Percentiles rank a stretch among this genome's conserved stretches.
Conservation (phyloP, 2,329 filamentous ascomycete species). For the Fusarium nygamai region DNA sequence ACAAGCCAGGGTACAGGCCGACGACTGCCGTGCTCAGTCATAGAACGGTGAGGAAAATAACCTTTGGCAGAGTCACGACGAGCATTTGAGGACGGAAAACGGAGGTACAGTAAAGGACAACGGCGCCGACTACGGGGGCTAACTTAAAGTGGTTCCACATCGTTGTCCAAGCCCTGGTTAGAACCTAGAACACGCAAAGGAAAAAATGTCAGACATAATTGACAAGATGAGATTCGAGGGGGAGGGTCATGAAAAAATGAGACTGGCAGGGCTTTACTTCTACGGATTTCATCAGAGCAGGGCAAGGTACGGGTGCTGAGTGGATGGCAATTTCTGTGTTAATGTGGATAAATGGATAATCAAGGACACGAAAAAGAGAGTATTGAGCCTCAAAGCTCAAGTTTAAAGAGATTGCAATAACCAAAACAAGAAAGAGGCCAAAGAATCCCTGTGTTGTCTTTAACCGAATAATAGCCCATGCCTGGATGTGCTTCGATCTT, state of each 20-base stretch:
- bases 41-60: conserved; percentile 1
- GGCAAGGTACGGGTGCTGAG: conserved; percentile 10
- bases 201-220: conserved; percentile 28
- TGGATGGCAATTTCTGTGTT: conserved; percentile 7
- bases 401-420: conserved; percentile 12
- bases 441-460: not conserved
- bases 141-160: conserved; percentile 24
- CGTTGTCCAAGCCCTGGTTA: conserved; percentile 15
- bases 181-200: conserved; percentile 15
- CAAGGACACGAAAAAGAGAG: not conserved
- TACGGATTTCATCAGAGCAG: not conserved
- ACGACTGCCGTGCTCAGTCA: conserved; percentile 29
- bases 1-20: conserved; percentile 16
- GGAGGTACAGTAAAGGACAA: conserved; percentile 21
- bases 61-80: conserved; percentile 1
- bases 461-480: not conserved
- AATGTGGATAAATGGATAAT: conserved; percentile 9
- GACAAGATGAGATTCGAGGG: conserved; percentile 25
- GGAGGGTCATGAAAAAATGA: conserved; percentile 2
- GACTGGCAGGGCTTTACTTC: not conserved
- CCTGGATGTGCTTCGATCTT: not conserved
- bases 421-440: conserved; percentile 15
- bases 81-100: conserved; percentile 22
- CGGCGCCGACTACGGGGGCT: conserved; percentile 35
- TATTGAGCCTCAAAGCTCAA: not conserved